Base-by-base conservation (phyloP, 176 grass and related monocot species). In the Themeda triandra region DNA sequence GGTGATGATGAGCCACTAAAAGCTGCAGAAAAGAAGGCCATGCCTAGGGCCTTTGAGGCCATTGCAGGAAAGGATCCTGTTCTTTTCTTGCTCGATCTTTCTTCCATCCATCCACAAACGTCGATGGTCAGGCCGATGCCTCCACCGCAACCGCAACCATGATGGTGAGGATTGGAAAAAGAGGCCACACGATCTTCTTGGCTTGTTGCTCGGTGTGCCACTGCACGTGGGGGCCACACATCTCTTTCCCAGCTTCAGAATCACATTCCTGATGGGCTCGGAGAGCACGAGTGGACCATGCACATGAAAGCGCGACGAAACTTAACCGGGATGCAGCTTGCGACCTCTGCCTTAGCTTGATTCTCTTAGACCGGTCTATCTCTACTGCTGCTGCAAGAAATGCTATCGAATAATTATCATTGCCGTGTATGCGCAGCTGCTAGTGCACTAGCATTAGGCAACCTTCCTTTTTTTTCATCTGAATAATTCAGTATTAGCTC, bases 61-160 rank as follows among this genome's bases (percentile, higher is more conserved):
- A 89, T 35, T 53, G 72, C 64, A 78, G 71, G 72, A 86, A 89
- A 86, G 83, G 41, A 77, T 86, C 79, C 30, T 41, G 83, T 89
- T 89, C 88, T 89, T 86, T 89, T 76, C 88, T 89, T 89, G 78
- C 83, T 82, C 17, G 4, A 17, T 48, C 79, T 85, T 89, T 86
- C 64, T 86, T 86, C 83, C 88, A 82, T n/a, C n/a, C n/a, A n/a
- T 48, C 76, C 58, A 53, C 74, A 77, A 39, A 41, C 45, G 67
- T 13, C 13, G 42, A 44, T 42, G 41, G 42, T 33, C 32, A 4
- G 11, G 2, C 5, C n/a, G 62, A 49, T 35, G 31, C 29, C 30
- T 29, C 63, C 18, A 74, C 83, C 40, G 15, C 73, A 77, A 76
- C 49, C 29, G 48, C 82, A 13, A 18, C 45, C 82, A 44, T 6